These are phyloP conservation scores for Globisporangium cederbergense DNA, from an alignment of 352 stramenopile genomes.

Conservation along the genomic window DNA sequence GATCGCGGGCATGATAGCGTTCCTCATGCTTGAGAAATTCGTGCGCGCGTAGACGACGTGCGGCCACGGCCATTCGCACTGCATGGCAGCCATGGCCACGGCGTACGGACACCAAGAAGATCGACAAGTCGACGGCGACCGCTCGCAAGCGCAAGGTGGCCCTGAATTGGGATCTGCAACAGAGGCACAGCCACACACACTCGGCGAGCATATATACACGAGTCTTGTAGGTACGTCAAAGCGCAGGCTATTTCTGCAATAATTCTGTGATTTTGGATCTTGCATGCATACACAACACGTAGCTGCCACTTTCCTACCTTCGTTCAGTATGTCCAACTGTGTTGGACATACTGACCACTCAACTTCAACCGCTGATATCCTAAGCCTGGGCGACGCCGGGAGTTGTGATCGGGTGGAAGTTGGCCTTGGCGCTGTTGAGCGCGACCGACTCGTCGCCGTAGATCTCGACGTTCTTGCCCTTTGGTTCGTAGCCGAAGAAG, in stretches of 20 bases:
- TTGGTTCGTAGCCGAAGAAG: slow-evolving; percentile 65
- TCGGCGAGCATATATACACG: too few species aligned
- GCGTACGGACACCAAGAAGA: slow-evolving; percentile 20
- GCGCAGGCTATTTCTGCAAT: too few species aligned
- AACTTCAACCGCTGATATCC: background rate
- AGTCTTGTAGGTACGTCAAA: too few species aligned
- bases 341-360: background rate
- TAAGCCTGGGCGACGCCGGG: slow-evolving; percentile 6
- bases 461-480: slow-evolving; percentile 62
- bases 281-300: too few species aligned
- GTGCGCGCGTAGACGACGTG: slow-evolving; percentile 60
- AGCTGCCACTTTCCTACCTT: background rate
- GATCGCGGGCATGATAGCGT: slow-evolving; percentile 66
- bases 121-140: slow-evolving; percentile 21
- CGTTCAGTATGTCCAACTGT: background rate
- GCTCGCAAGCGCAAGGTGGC: slow-evolving; percentile 35
- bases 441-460: slow-evolving; percentile 22
- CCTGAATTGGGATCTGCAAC: slow-evolving; percentile 8
- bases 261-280: too few species aligned
- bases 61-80: slow-evolving; percentile 22
- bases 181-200: too few species aligned
- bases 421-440: slow-evolving; percentile 9
- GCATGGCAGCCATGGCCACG: slow-evolving; percentile 27
- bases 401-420: slow-evolving; percentile 7
- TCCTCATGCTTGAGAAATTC: slow-evolving; percentile 83